Evolutionary conservation across 495 filamentous ascomycete species (phyloP).

Genomic region (Talaromyces stipitatus): DNA sequence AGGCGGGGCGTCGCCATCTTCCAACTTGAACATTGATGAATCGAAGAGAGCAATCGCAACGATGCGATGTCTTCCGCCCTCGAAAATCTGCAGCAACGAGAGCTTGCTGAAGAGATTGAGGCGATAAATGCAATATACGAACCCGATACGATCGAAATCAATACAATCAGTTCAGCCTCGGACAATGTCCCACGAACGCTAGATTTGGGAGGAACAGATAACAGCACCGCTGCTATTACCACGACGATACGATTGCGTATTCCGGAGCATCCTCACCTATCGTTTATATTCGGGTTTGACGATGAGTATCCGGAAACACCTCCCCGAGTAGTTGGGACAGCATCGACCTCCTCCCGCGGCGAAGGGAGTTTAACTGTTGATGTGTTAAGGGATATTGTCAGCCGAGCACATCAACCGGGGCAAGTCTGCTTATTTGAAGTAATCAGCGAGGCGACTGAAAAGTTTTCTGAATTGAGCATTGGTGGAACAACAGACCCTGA

Average conservation of each 20-base stretch:
- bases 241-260: constrained; percentile 34
- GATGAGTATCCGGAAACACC: constrained; percentile 62
- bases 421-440: constrained; percentile 84
- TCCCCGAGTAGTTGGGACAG: constrained; percentile 60
- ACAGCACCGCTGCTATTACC: constrained; percentile 13
- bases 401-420: constrained; percentile 58
- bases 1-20: too few species aligned
- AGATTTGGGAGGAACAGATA: constrained; percentile 20
- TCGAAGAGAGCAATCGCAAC: not conserved
- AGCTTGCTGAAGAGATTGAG: constrained; percentile 75
- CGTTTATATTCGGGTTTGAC: constrained; percentile 61
- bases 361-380: constrained; percentile 59
- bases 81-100: constrained; percentile 37
- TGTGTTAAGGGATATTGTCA: constrained; percentile 57
- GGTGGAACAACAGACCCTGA: constrained; percentile 14
- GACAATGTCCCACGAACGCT: constrained; percentile 15
- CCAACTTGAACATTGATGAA: not conserved
- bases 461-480: constrained; percentile 40
- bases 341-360: constrained; percentile 46
- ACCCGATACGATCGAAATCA: constrained; percentile 48
- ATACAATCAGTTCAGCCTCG: constrained; percentile 15
- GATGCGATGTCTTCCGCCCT: constrained; percentile 13
- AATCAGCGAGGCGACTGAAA: constrained; percentile 50
- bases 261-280: constrained; percentile 34
- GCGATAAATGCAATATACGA: constrained; percentile 94